Evolutionary conservation across 129 eudicot species (phyloP), one percentile per base, ranked within the genome.

Genomic region (Ambrosia trifida): DNA sequence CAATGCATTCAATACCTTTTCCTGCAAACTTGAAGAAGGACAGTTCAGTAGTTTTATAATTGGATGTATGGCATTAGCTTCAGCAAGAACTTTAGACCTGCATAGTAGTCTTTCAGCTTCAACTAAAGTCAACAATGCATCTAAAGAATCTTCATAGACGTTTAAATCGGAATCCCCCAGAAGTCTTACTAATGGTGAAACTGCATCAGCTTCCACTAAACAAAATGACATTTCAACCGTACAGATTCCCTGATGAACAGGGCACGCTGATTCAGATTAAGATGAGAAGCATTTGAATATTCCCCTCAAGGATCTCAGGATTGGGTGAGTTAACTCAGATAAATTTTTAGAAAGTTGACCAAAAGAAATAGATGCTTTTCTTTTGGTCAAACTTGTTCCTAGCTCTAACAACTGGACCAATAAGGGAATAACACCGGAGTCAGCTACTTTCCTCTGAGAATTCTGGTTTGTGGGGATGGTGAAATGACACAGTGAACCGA

Each of bases 361-460:
- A 12, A 87, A 87, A 65, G 79, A 74, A 73, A 76, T 77, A 19
- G 95, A 83, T 0, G 89, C 87, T 13, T 69, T 80, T 71, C 73
- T 64, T 77, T 75, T 80, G 51, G 89, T 77, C 76, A 82, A 51
- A 59, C 64, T 69, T 10, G 85, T 79, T 64, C 95, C 95, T 44
- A 38, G 49, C 11, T 84, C 89, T 51, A 87, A 74, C 65, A 85
- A 72, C 53, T 75, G 79, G 44, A 87, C 89, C 63, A 87, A 67
- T 28, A 74, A 31, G 0, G 89, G 87, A 58, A 87, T 85, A 16
- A 87, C 54, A 49, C 87, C 89, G 2, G 77, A 50, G 66, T 84
- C 85, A 2, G 93, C 93, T 66, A 78, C 85, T 77, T 77, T 68
- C 80, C 78, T 87, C 70, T 87, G 95, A 11, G 86, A 77, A 17